phyloP scores from a whole-genome alignment of 2,329 filamentous ascomycete genomes.

The Escovopsis weberi region DNA sequence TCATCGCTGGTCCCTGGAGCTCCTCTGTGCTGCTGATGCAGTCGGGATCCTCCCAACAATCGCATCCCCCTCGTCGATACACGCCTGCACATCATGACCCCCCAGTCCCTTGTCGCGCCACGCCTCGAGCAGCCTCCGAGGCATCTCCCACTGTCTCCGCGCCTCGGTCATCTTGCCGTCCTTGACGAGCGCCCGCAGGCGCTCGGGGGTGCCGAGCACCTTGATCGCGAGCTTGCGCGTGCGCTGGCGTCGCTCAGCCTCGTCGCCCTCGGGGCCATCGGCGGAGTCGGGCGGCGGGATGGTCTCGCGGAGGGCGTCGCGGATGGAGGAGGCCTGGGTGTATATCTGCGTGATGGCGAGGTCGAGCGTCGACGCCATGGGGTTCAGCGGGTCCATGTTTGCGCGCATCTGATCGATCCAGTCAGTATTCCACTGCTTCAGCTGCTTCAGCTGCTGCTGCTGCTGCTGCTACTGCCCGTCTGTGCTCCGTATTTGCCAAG shows the following conservation, averaged over 20 bases:
- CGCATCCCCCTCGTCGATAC: constrained; percentile 40
- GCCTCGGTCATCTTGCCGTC: constrained; percentile 49
- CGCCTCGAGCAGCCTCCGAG: constrained; percentile 32
- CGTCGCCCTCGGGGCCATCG: constrained; percentile 19
- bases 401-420: constrained; percentile 45
- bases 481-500: no score
- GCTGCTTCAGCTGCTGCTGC: not conserved
- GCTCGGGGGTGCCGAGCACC: constrained; percentile 45
- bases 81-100: constrained; percentile 37
- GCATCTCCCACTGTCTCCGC: constrained; percentile 39
- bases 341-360: constrained; percentile 65
- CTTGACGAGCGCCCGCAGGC: constrained; percentile 41
- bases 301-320: constrained; percentile 32
- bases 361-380: constrained; percentile 57
- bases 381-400: constrained; percentile 67
- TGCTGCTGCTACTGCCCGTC: no score
- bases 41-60: constrained; percentile 19
- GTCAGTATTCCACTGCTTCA: not conserved
- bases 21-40: constrained; percentile 7
- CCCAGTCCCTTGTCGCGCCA: constrained; percentile 43
- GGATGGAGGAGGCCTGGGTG: constrained; percentile 40
- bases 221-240: constrained; percentile 45
- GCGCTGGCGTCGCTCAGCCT: constrained; percentile 19
- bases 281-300: constrained; percentile 32
- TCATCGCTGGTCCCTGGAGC: constrained; percentile 9